Evolutionary conservation across 306 rosid species (phyloP), one percentile per base, ranked within the genome.

Genomic region (Elaeagnus macrophylla): DNA sequence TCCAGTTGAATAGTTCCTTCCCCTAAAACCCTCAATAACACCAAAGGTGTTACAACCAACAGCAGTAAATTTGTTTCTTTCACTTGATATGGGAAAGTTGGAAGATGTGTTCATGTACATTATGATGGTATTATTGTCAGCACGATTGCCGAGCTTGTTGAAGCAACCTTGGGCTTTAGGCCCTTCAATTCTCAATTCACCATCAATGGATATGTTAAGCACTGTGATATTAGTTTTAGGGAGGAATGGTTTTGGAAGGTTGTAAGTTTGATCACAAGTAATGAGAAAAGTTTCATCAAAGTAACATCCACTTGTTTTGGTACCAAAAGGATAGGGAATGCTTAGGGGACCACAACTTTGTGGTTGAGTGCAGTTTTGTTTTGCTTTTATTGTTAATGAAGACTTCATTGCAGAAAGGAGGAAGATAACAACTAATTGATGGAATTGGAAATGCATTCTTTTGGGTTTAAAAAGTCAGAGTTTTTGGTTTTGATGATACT

Each of bases 311-410:
- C 32, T 25, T 25, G 32, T 25, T 25, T 25, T 25, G 44, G 40
- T 63, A 5, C 75, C 75, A 9, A 70, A 70, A 0, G 66, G 75
- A 36, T 64, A 70, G 0, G 70, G 75, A 11, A 70, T 48, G 6
- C 15, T 19, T 8, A 64, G n/a, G 11, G 70, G 44, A 35, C 75
- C 75, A 9, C 75, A 70, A 0, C 17, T 49, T 3, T 20, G 32
- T 25, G 2, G 32, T 25, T 25, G 32, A 25, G 32, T 3, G 1
- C 32, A 25, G 2, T 5, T 25, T 25, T 25, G 32, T 25, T 25
- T 25, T 25, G 2, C 32, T 25, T 25, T 25, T 25, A 5, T 25
- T 25, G 32, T 25, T 25, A 25, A 25, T 3, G 32, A 25, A 2
- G 32, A 25, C 32, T 25, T 20, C 32, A 20, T 20, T 20, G 32